These are phyloP conservation scores for Penicillium pancosmium DNA, from an alignment of 495 filamentous ascomycete species.

Conservation along the genomic window DNA sequence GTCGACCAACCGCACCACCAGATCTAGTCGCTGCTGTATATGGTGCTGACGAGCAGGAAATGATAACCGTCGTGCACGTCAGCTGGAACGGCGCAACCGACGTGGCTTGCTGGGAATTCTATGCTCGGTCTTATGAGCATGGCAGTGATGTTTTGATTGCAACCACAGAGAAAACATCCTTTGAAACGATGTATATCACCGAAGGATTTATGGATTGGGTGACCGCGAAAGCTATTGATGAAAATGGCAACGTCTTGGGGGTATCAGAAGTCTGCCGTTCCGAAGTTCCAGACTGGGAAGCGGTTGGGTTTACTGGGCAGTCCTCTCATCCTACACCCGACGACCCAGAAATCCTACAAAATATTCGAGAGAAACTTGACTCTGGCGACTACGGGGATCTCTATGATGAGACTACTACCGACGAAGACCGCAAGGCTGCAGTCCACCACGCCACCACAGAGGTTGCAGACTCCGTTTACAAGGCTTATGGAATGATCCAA, in stretches of 20 bases:
- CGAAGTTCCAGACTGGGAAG: constrained; percentile 20
- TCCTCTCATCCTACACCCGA: constrained; percentile 9
- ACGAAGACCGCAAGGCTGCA: background rate
- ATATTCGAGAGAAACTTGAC: background rate
- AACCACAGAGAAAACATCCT: constrained; percentile 23
- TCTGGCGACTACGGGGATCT: background rate
- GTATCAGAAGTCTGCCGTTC: constrained; percentile 18
- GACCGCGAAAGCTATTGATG: constrained; percentile 50
- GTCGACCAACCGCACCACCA: constrained; percentile 28
- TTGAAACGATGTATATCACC: constrained; percentile 35
- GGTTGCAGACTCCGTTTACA: constrained; percentile 15
- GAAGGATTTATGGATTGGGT: constrained; percentile 37
- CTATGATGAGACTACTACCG: background rate
- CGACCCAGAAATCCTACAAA: constrained; percentile 15
- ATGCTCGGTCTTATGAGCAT: constrained; percentile 26
- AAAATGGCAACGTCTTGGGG: constrained; percentile 16
- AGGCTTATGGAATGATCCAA: constrained; percentile 13
- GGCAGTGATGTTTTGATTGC: constrained; percentile 21
- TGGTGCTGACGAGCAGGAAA: constrained; percentile 24
- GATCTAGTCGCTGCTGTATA: constrained; percentile 29
- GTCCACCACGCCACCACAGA: constrained; percentile 9
- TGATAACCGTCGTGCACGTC: constrained; percentile 37
- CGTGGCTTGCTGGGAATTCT: constrained; percentile 39
- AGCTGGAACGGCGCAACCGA: constrained; percentile 52
- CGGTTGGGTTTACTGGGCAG: constrained; percentile 13